Evolutionary conservation across 2,329 filamentous ascomycete species (phyloP).

Genomic region (Nemania diffusa): DNA sequence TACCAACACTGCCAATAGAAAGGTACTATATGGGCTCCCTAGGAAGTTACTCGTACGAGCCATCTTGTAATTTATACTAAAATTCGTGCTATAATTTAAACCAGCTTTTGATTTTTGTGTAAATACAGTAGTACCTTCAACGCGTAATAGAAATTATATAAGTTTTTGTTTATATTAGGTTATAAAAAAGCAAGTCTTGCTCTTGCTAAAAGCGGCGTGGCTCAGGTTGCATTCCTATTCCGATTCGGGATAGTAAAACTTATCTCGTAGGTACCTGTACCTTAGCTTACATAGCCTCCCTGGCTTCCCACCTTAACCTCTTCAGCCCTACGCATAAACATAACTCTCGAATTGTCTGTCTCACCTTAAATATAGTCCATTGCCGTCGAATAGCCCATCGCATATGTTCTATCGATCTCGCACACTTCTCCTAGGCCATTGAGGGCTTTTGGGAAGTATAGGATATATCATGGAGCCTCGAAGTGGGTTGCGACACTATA

Average conservation of each 20-base stretch:
- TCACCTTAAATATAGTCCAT: neutral
- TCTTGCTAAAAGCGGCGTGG: too few species aligned
- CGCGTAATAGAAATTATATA: too few species aligned
- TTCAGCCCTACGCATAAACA: constrained; percentile 2
- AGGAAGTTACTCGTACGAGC: constrained; percentile 23
- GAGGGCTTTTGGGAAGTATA: neutral
- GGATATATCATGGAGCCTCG: constrained; percentile 34
- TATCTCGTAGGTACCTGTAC: neutral
- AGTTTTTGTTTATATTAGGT: too few species aligned
- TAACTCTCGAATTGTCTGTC: neutral
- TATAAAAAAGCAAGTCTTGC: neutral
- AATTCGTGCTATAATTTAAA: constrained; percentile 4
- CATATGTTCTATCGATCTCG: neutral
- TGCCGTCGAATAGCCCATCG: neutral
- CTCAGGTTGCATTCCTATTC: too few species aligned
- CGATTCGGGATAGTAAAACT: too few species aligned
- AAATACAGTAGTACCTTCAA: neutral
- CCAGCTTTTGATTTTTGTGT: constrained; percentile 9
- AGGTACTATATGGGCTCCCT: constrained; percentile 11
- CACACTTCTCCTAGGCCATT: neutral
- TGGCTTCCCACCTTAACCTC: neutral
- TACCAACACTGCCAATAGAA: constrained; percentile 17
- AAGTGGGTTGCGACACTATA: constrained; percentile 26
- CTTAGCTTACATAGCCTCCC: neutral
- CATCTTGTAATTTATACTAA: constrained; percentile 8